Base-by-base conservation (phyloP, 1,284 basidiomycete species). In the Salmacisia buchloeana region DNA sequence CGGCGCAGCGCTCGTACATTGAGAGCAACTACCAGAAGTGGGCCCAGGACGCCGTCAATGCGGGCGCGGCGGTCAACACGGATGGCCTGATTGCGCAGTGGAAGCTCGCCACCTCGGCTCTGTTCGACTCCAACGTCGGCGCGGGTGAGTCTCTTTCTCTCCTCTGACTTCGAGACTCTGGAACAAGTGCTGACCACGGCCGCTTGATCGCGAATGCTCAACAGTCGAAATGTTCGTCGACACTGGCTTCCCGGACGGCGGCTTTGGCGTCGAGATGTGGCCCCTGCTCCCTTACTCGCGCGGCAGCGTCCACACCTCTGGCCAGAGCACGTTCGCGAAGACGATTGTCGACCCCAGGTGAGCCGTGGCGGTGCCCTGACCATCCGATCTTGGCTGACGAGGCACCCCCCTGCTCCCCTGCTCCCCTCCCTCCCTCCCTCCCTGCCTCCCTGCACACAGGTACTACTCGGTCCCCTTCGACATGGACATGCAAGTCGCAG, bases 401-500 rank as follows among this genome's bases (percentile, higher is more conserved):
- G n/a, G n/a, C n/a, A n/a, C n/a, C n/a, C n/a, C n/a, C n/a, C n/a
- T n/a, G n/a, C n/a, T n/a, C n/a, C n/a, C n/a, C n/a, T n/a, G n/a
- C n/a, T n/a, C n/a, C n/a, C n/a, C n/a, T n/a, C n/a, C n/a, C n/a
- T n/a, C n/a, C n/a, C n/a, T n/a, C n/a, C n/a, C n/a, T n/a, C n/a
- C n/a, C n/a, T n/a, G n/a, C n/a, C n/a, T n/a, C n/a, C n/a, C n/a
- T n/a, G n/a, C n/a, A n/a, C n/a, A n/a, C n/a, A 21, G 46, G 5
- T 52, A 52, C 46, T 52, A 27, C 46, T 63, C 69, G 31, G 71
- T 76, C 59, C 72, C 73, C 29, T 75, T 80, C 57, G 82, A 82
- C 60, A 71, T 77, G 68, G 66, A 75, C 15, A 67, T 81, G 45
- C 80, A 81, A 58, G 68, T 79, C 1, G 74, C 74, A 0, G 78